phyloP scores from a whole-genome alignment of 2,329 filamentous ascomycete genomes.

The Penicillium sp. region DNA sequence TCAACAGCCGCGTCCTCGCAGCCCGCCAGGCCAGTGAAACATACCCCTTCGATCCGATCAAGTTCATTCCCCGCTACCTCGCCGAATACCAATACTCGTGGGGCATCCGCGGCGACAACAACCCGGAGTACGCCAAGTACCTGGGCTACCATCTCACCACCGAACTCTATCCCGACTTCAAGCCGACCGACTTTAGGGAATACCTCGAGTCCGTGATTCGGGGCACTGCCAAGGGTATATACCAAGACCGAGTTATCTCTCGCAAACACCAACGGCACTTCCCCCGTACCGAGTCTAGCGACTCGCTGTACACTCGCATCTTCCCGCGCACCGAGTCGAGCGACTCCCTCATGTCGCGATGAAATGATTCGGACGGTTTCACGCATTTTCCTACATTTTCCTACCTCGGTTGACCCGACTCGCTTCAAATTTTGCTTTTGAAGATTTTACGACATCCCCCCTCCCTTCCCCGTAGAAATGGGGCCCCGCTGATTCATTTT shows the following conservation, averaged over 20 bases:
- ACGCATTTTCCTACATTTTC: background rate
- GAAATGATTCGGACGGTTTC: constrained; percentile 7
- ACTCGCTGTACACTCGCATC: constrained; percentile 34
- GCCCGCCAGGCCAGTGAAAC: constrained; percentile 34
- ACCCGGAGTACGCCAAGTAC: constrained; percentile 50
- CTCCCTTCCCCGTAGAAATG: constrained; percentile 6
- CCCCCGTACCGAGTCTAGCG: constrained; percentile 35
- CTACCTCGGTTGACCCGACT: background rate
- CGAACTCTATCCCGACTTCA: constrained; percentile 53
- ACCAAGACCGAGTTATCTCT: constrained; percentile 35
- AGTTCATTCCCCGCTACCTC: constrained; percentile 34
- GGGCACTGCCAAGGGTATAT: constrained; percentile 39
- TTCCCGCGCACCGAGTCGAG: constrained; percentile 37
- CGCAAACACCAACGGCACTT: constrained; percentile 36
- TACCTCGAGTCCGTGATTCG: constrained; percentile 41
- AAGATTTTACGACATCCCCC: background rate
- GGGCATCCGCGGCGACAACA: constrained; percentile 52
- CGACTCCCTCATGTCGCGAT: constrained; percentile 36
- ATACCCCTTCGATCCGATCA: constrained; percentile 36
- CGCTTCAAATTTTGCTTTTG: background rate
- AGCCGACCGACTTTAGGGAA: constrained; percentile 38
- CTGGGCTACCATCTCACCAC: constrained; percentile 52
- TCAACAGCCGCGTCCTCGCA: constrained; percentile 33
- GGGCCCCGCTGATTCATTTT: constrained; percentile 16
- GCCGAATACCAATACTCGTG: constrained; percentile 47